Evolutionary conservation across 345 rosid genomes (phyloP), one percentile per base, ranked within the genome.

Genomic region (Boechera divaricarpa): DNA sequence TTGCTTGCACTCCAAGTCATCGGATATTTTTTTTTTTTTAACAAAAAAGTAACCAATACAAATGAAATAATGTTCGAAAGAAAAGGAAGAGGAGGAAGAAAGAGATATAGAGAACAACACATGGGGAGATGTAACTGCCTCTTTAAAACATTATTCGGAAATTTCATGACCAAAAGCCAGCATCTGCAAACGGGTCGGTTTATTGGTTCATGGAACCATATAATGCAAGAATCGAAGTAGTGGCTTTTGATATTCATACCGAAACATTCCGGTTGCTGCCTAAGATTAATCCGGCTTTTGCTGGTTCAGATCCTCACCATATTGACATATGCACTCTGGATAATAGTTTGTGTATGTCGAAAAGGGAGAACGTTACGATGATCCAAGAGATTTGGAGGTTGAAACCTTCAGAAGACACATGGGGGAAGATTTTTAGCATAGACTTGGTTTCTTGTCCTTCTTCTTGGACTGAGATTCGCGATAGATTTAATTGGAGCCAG

Each of bases 341-440:
- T 38, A 38, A 72, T 62, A 7, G 8, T 36, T 51, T 72, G 52
- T 72, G 69, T 11, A 72, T 72, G 35, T 72, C 76, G 52, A 70
- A 21, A 59, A 70, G 49, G 3, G 52, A 35, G 4, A 3, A 5
- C 4, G 18, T 0, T n/a, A 69, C 63, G 5, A 39, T 28, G 53
- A 41, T 55, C 16, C 53, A 69, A 71, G 47, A 71, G 0, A 71
- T 71, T 32, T 71, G 75, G 75, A 71, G 66, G 10, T 47, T 58
- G 33, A 60, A 45, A 58, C 26, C 75, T 59, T 59, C 15, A 0
- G n/a, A 71, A 21, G 41, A 59, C 56, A 13, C 47, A 7, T 70
- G 75, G 57, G 66, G 58, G 57, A 70, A n/a, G 52, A 47, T 47
- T 5, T 47, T 47, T 6, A 47, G 8, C 52, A 47, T 47, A 47